Base-by-base conservation (phyloP, 176 grass and related monocot genomes). In the Oryza brachyantha region DNA sequence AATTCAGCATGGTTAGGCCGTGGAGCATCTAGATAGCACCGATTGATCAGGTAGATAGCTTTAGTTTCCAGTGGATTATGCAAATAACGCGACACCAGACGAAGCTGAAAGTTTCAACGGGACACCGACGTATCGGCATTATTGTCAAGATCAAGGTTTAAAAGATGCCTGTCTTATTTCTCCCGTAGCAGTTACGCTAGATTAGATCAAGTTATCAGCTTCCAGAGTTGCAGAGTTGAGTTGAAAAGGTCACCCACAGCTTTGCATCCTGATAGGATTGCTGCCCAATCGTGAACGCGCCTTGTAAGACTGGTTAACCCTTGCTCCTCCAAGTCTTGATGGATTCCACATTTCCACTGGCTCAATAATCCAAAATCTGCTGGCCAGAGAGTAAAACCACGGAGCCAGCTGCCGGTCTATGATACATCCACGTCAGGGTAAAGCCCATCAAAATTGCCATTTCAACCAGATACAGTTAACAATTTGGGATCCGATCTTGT, bases 61-160 rank as follows among this genome's bases (percentile, higher is more conserved):
- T 45, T 45, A 16, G 13, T 34, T 66, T 17, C 11, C 26, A 73
- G 75, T 63, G 32, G 75, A 79, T 73, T 5, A 79, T 50, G 17
- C 42, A 45, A 45, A 14, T 45, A 16, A 45, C 42, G 25, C 34
- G 32, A 73, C 22, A 13, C 32, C 10, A 0, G 12, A 61, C 21
- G 34, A 60, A 13, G 46, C 60, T 46, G 84, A 74, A 80, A 16
- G 21, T 64, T 80, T 86, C 59, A 60, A 80, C 61, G 0, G 61
- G 35, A 13, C 17, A 62, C 7, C 12, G 28, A 36, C 37, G 38
- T 66, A 27, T 21, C 41, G 13, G 34, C 46, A 37, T 24, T 12
- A 37, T 24, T 12, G 28, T 66, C 81, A 9, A 19, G 48, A 24
- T 75, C 64, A 73, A 34, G 45, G 13, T 66, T 66, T 24, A 45